Conservation (phyloP, 257 asterid genomes). For the Solanum sitiens region DNA sequence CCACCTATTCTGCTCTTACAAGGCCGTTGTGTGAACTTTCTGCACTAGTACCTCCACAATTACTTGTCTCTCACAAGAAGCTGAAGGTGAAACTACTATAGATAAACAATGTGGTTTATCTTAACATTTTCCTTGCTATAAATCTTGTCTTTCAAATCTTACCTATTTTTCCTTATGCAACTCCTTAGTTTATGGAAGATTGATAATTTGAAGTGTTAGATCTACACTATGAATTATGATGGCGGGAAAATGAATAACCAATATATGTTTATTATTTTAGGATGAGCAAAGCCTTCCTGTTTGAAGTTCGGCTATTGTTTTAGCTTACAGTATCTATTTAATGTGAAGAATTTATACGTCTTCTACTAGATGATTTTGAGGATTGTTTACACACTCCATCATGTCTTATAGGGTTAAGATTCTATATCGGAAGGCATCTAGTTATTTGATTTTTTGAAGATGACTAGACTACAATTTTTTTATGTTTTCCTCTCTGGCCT, state of each 20-base stretch:
- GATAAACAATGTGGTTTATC: neutral
- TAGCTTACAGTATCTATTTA: neutral
- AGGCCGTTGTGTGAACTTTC: conserved; percentile 98
- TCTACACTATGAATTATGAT: neutral
- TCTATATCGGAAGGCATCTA: neutral
- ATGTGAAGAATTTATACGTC: neutral
- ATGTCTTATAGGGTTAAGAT: neutral
- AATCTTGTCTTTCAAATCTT: neutral
- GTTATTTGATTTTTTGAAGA: neutral
- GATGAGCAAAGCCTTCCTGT: neutral
- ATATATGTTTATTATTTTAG: neutral
- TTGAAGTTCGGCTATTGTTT: neutral
- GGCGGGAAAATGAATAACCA: neutral
- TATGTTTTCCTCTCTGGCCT: neutral
- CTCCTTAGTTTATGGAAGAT: neutral
- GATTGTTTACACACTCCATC: neutral
- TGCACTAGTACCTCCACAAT: conserved; percentile 85
- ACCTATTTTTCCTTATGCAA: neutral
- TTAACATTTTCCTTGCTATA: neutral
- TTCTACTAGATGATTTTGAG: neutral
- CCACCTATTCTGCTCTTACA: conserved; percentile 94
- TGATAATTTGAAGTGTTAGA: neutral
- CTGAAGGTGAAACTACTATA: conserved; percentile 42
- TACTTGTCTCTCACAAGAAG: conserved; percentile 94
- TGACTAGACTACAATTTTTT: neutral